These are phyloP conservation scores for Murraya koenigii DNA, from an alignment of 345 rosid species.

Conservation along the genomic window DNA sequence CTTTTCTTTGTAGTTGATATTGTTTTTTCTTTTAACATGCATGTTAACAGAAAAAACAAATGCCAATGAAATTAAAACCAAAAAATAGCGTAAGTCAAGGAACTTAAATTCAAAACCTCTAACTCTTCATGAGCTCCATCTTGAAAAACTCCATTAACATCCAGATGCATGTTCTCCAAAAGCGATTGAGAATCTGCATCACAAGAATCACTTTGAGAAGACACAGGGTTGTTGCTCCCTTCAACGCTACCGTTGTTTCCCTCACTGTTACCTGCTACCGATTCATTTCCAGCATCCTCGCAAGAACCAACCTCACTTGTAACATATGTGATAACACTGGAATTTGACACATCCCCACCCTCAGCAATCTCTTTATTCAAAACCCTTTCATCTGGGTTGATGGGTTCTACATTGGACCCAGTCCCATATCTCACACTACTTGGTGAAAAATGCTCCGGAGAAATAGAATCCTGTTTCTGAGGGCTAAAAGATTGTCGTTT, in stretches of 20 bases:
- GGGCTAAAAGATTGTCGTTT: constrained; percentile 38
- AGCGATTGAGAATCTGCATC: constrained; percentile 41
- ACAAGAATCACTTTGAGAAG: constrained; percentile 41
- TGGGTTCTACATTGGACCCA: constrained; percentile 2
- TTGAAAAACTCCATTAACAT: constrained; percentile 18
- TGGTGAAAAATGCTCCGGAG: constrained; percentile 21
- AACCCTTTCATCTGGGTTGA: constrained; percentile 2
- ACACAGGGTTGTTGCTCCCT: constrained; percentile 35
- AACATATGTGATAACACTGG: constrained; percentile 23
- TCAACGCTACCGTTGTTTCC: constrained; percentile 41
- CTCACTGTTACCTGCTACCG: constrained; percentile 35
- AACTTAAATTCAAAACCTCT: constrained; percentile 49
- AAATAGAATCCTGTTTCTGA: constrained; percentile 21
- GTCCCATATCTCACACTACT: constrained; percentile 15
- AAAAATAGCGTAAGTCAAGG: not conserved
- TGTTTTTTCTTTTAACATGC: not conserved
- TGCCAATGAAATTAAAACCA: not conserved
- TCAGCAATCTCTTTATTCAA: constrained; percentile 2
- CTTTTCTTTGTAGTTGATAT: not conserved
- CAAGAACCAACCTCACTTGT: constrained; percentile 33
- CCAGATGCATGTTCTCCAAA: constrained; percentile 22
- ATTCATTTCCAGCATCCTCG: constrained; percentile 38
- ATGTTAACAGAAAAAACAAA: not conserved
- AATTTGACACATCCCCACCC: constrained; percentile 28
- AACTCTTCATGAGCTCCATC: constrained; percentile 32